Evolutionary conservation across 768 basidiomycete species (phyloP).

Genomic region (Pleurotus eryngii): DNA sequence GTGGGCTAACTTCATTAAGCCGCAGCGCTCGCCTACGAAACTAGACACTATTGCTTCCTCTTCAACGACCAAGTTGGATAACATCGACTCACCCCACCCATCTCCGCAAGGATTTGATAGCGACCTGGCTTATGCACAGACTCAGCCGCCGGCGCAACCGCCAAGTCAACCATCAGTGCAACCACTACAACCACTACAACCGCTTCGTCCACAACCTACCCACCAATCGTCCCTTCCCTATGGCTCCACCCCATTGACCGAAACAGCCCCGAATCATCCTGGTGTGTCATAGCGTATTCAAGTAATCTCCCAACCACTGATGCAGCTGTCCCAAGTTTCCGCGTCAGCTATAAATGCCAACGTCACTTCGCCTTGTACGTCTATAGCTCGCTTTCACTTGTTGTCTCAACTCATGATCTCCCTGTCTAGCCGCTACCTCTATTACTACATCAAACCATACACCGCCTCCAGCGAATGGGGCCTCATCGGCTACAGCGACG

Average conservation of each 20-base stretch:
- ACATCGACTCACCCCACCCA: constrained; percentile 69
- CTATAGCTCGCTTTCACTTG: neutral
- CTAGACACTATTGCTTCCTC: constrained; percentile 30
- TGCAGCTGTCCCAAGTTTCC: neutral
- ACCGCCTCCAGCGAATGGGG: constrained; percentile 29
- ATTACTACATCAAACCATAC: constrained; percentile 32
- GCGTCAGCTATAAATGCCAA: neutral
- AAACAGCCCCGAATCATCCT: neutral
- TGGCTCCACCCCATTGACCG: neutral
- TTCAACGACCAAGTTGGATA: constrained; percentile 75
- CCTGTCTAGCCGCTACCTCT: constrained; percentile 18
- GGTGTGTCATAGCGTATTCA: neutral
- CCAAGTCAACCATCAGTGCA: constrained; percentile 12
- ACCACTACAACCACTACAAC: constrained; percentile 12
- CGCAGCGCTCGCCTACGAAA: constrained; percentile 79
- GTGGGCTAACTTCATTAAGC: constrained; percentile 81
- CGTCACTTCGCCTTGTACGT: constrained; percentile 1
- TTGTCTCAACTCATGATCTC: neutral
- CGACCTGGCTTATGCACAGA: constrained; percentile 46
- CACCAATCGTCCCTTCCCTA: constrained; percentile 18
- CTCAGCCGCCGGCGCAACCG: constrained; percentile 7
- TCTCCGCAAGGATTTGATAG: constrained; percentile 80
- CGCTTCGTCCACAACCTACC: constrained; percentile 15
- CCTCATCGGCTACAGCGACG: constrained; percentile 27
- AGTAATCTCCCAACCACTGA: too few relatives aligned